Percentiles rank a stretch among this genome's conserved stretches.
phyloP scores from a whole-genome alignment of 305 asterid genomes.

The Petunia hybrid region DNA sequence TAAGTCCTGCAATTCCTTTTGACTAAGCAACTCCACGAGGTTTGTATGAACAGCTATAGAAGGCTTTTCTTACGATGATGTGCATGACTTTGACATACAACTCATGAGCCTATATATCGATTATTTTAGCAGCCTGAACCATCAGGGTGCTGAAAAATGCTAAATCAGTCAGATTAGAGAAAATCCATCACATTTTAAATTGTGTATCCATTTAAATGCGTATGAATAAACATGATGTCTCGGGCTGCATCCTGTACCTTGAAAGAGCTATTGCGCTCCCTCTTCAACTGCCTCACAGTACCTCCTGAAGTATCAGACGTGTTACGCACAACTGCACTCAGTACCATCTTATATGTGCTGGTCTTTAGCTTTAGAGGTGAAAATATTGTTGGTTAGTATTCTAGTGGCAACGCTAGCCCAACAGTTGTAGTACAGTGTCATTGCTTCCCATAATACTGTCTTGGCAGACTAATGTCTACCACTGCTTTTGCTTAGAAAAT shows the following conservation, averaged over 20 bases:
- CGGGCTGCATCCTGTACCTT: background rate
- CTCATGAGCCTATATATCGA: constrained; percentile 75
- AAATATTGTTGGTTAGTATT: background rate
- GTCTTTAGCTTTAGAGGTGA: background rate
- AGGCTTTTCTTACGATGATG: constrained; percentile 85
- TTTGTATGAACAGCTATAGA: constrained; percentile 91
- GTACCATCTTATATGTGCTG: background rate
- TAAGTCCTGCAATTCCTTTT: constrained; percentile 82
- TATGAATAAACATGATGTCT: constrained; percentile 2
- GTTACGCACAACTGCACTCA: background rate
- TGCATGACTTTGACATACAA: constrained; percentile 84
- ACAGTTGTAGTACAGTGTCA: background rate
- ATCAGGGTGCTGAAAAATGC: constrained; percentile 67
- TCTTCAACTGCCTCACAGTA: background rate
- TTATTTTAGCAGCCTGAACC: constrained; percentile 71
- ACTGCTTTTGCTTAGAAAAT: background rate
- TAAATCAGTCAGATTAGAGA: too few relatives aligned
- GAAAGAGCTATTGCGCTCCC: background rate
- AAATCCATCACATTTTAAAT: too few relatives aligned
- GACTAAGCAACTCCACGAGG: constrained; percentile 80
- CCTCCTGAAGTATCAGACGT: background rate
- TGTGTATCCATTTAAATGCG: background rate
- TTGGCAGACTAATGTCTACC: background rate
- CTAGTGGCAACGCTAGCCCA: background rate
- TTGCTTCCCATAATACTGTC: background rate